These are phyloP conservation scores for Echites panduratus DNA, from an alignment of 257 asterid species.

Conservation along the genomic window DNA sequence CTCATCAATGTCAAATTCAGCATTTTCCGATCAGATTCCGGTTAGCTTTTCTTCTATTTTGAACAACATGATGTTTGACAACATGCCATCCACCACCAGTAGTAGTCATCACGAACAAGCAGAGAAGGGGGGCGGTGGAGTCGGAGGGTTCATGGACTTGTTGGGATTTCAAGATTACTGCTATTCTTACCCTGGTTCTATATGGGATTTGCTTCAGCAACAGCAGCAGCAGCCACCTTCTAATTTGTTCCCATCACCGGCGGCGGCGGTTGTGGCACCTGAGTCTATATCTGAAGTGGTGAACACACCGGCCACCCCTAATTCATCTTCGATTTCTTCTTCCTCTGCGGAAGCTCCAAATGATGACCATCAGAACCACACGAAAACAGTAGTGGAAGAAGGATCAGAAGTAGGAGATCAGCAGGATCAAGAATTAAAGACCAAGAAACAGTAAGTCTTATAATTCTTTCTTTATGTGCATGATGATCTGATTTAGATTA, in stretches of 20 bases:
- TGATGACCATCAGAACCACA: conserved; percentile 23
- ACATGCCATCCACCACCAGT: too few species aligned
- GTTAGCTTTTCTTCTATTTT: conserved; percentile 11
- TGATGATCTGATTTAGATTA: conserved; percentile 8
- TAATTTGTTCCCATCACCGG: conserved; percentile 1
- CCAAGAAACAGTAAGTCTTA: conserved; percentile 41
- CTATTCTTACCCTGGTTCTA: conserved; percentile 1
- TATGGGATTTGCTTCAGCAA: conserved; percentile 16
- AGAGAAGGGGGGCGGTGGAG: background rate
- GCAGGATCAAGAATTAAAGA: conserved; percentile 40
- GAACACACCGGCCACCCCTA: conserved; percentile 33
- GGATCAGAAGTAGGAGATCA: background rate
- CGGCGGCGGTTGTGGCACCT: background rate
- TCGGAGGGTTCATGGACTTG: conserved; percentile 19
- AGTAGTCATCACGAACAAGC: conserved; percentile 1
- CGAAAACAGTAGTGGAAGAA: conserved; percentile 18
- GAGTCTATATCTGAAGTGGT: conserved; percentile 23
- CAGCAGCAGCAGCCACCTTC: background rate
- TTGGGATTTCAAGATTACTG: conserved; percentile 18
- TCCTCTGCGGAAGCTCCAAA: conserved; percentile 57
- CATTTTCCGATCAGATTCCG: conserved; percentile 38
- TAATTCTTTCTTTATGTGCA: conserved; percentile 9
- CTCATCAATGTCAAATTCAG: conserved; percentile 11
- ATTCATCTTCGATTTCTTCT: conserved; percentile 45
- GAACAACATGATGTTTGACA: background rate